Base-by-base conservation (phyloP, 163 green algal species). In the Volvox carteri region DNA sequence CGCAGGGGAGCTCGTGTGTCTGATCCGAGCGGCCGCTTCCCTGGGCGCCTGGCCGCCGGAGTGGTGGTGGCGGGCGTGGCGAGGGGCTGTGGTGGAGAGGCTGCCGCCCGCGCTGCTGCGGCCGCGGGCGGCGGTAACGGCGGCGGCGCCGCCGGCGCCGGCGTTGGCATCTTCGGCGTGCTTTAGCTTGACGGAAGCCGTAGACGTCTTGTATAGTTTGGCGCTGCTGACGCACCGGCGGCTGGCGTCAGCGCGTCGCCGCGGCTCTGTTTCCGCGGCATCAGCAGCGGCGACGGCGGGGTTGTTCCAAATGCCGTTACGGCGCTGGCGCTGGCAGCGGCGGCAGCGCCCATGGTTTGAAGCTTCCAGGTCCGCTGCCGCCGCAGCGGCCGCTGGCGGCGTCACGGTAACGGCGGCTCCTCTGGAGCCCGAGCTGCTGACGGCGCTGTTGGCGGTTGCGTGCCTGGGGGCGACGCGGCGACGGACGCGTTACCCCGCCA, bases 161-260 rank as follows among this genome's bases (percentile, higher is more conserved):
- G 11, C 74, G 74, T 7, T 42, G 42, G 11, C 44, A 11, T 11
- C 41, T 56, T 41, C 28, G n/a, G 25, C 8, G 33, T 75, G 33
- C 30, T 75, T 75, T 2, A 75, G 65, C 35, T 25, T 75, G 35
- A 75, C 65, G 0, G 83, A 88, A 70, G 83, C 83, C 5, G 39
- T 44, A 1, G 83, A 81, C 83, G 50, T 81, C 48, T 74, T 88
- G 50, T 37, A 74, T 67, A 88, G 83, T 50, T 37, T 88, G 48
- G 83, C 83, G 37, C 50, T 48, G 25, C 83, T 81, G 68, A 28
- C 19, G 68, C 35, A 56, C 14, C 23, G 37, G 54, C 77, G 41
- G 37, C 11, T 28, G 41, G 54, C n/a, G n/a, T n/a, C n/a, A n/a
- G n/a, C n/a, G n/a, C n/a, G n/a, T n/a, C n/a, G n/a, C n/a, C n/a